These are phyloP conservation scores for Stromatinia cepivora DNA, from an alignment of 2,329 filamentous ascomycete genomes.

Conservation along the genomic window DNA sequence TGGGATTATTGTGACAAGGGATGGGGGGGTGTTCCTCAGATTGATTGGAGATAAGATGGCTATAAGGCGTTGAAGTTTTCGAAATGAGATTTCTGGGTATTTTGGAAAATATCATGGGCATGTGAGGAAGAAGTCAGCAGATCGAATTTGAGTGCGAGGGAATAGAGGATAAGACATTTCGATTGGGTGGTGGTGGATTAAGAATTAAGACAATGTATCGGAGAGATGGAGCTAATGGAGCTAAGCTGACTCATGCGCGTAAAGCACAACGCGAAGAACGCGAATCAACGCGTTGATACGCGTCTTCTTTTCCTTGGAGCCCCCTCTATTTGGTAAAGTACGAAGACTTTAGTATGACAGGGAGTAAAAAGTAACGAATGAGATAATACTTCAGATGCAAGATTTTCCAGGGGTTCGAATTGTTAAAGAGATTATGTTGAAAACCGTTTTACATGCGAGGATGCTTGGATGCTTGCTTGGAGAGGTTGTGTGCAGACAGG, in stretches of 20 bases:
- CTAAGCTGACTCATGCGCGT: slow-evolving; percentile 3
- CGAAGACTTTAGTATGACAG: neutral
- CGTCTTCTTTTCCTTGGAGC: slow-evolving; percentile 6
- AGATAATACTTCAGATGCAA: neutral
- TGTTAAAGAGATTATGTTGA: neutral
- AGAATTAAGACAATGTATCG: slow-evolving; percentile 3
- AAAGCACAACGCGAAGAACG: neutral
- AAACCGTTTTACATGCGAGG: slow-evolving; percentile 9
- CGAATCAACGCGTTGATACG: neutral
- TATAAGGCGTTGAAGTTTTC: neutral
- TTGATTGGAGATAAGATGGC: neutral
- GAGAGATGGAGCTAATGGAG: neutral
- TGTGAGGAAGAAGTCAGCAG: slow-evolving; percentile 11
- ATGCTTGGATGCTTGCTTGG: slow-evolving; percentile 22
- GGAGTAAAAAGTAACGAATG: neutral
- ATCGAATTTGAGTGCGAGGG: neutral
- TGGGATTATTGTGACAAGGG: slow-evolving; percentile 7
- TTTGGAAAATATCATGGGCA: neutral
- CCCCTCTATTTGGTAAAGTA: slow-evolving; percentile 15
- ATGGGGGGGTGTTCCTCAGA: neutral
- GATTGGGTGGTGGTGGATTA: neutral
- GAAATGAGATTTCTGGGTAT: neutral
- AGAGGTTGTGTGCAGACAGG: neutral
- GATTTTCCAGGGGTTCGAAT: neutral
- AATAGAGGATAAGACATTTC: slow-evolving; percentile 2